phyloP scores from a whole-genome alignment of 805 yeast genomes.

The Suhomyces prunicola region DNA sequence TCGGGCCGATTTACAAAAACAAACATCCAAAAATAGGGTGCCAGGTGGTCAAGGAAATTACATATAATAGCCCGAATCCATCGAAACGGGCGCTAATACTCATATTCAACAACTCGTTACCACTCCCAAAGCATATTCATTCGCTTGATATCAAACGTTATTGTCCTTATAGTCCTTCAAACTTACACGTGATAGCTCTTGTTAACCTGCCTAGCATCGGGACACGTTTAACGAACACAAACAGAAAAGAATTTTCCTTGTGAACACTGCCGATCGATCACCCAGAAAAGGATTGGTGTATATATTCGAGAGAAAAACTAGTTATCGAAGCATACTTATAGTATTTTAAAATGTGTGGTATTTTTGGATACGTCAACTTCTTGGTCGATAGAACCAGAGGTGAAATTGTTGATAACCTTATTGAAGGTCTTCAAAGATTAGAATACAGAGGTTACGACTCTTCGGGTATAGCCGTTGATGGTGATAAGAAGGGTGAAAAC shows the following conservation, averaged over 20 bases:
- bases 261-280: neutral
- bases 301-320: neutral
- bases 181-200: neutral
- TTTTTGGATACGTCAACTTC: slow-evolving; percentile 96
- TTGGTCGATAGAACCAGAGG: slow-evolving; percentile 90
- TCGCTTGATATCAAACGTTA: neutral
- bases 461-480: slow-evolving; percentile 94
- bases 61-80: neutral
- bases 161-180: slow-evolving; percentile 3
- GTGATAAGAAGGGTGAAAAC: slow-evolving; percentile 70
- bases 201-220: neutral
- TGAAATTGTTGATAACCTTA: slow-evolving; percentile 82
- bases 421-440: slow-evolving; percentile 79
- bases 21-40: slow-evolving; percentile 5
- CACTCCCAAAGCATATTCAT: neutral
- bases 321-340: neutral
- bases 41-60: neutral
- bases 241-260: neutral
- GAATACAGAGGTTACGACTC: slow-evolving; percentile 99
- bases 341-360: slow-evolving; percentile 58
- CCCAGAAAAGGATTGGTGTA: neutral
- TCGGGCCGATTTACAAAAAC: slow-evolving; percentile 1
- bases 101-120: neutral
- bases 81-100: neutral
- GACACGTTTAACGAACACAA: neutral